Evolutionary conservation across 495 filamentous ascomycete genomes (phyloP), one percentile per base, ranked within the genome.

Genomic region (Talaromyces borbonicus): DNA sequence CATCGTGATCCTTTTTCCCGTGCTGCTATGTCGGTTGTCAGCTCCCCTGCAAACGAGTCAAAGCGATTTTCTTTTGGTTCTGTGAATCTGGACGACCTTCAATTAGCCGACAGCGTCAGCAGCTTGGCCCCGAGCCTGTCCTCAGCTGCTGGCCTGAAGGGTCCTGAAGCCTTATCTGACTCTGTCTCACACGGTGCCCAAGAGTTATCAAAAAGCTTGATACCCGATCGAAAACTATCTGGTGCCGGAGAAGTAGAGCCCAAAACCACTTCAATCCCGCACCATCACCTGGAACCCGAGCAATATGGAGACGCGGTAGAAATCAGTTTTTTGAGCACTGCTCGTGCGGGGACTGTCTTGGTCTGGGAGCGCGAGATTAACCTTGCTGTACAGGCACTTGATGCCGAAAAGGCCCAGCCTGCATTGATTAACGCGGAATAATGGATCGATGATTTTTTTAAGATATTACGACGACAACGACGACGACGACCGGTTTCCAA

Each of bases 311-410:
- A 71, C 47, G 73, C 74, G 16, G 74, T 88, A n/a, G 90, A 95
- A 63, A 81, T 98, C 67, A 86, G 81, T 48, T 98, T 95, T 55
- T 68, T 97, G 47, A 86, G 80, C 52, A 97, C 90, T 2, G 88
- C 88, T 9, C 75, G 84, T 33, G 88, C 90, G 0, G 92, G 92
- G 5, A 90, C 87, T 2, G 90, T 98, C 7, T 85, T 98, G 52
- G 77, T 98, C 46, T 76, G 76, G 1, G 74, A 80, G 54, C 77
- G 82, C 49, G 84, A 89, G 57, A 65, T 89, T 22, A 66, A 68
- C 19, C 73, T 74, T 41, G 89, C 87, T 0, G 66, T 95, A 53
- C 75, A 75, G 46, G 85, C 85, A 0, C 63, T 96, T 51, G 65
- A 70, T n/a, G 63, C 60, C 23, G 66, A 72, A 36, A 69, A 32